Evolutionary conservation across 768 basidiomycete genomes (phyloP).

Genomic region (Galerina sulciceps): DNA sequence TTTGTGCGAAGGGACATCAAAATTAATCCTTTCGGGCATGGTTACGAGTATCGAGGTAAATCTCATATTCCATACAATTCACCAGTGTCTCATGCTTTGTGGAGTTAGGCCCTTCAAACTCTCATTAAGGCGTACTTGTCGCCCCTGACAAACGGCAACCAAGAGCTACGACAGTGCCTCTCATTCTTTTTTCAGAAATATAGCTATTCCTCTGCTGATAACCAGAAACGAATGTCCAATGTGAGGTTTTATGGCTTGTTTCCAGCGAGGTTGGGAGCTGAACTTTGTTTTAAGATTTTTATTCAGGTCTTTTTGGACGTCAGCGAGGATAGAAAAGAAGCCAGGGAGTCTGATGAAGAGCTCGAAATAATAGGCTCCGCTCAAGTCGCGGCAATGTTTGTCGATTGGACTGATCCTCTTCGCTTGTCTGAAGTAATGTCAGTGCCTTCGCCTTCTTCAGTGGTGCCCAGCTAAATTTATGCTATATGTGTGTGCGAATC

Average conservation of each 20-base stretch:
- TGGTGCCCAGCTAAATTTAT: background rate
- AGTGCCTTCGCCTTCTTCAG: slow-evolving; percentile 11
- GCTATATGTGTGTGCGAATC: background rate
- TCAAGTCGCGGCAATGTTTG: slow-evolving; percentile 72
- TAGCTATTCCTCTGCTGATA: slow-evolving; percentile 75
- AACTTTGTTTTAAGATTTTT: slow-evolving; percentile 57
- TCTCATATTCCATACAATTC: background rate
- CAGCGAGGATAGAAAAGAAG: slow-evolving; percentile 55
- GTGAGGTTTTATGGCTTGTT: slow-evolving; percentile 25
- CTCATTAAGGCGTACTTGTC: slow-evolving; percentile 68
- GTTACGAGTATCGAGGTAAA: slow-evolving; percentile 72
- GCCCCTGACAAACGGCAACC: slow-evolving; percentile 80
- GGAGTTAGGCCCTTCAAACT: slow-evolving; percentile 39
- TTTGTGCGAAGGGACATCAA: slow-evolving; percentile 81
- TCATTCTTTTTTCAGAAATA: slow-evolving; percentile 87
- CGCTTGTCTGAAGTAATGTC: slow-evolving; percentile 52
- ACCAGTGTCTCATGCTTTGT: slow-evolving; percentile 36
- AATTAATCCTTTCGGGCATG: slow-evolving; percentile 80
- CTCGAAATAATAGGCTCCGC: slow-evolving; percentile 57
- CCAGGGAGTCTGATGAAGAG: slow-evolving; percentile 66
- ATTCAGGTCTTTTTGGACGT: slow-evolving; percentile 47
- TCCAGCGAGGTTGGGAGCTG: background rate
- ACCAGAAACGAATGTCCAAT: slow-evolving; percentile 73
- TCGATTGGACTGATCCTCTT: slow-evolving; percentile 85
- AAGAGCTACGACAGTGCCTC: slow-evolving; percentile 83